Evolutionary conservation across 2,329 filamentous ascomycete genomes (phyloP), one percentile per base, ranked within the genome.

Genomic region (Didymella keratinophila): DNA sequence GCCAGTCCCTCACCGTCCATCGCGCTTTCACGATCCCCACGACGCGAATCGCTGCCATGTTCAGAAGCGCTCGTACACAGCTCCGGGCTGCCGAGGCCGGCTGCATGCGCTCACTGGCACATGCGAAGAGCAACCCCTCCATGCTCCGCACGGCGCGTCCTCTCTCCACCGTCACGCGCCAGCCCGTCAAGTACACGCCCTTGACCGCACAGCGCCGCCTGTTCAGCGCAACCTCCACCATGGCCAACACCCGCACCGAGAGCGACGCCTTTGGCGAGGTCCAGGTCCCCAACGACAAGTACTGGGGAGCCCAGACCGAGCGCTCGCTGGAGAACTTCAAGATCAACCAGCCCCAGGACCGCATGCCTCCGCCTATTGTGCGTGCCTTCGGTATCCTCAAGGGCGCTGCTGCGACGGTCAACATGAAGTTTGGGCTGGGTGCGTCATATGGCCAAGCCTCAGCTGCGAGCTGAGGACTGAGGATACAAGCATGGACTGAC

Each of bases 291-390:
- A 85, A 86, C 66, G 92, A 97, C 87, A 94, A 90, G 84, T 99
- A 99, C 86, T 99, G 95, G 94, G 95, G 95, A 76, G 94, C 94
- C 61, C 94, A 97, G 85, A 97, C 94, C 53, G 90, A 97, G 86
- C 89, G 94, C 68, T 98, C 94, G 51, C 86, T 98, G 78, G 89
- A 91, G 80, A 99, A 99, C 85, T 99, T 99, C 86, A 90, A 90
- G 79, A 98, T 99, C 87, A 98, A 98, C 83, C 95, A 98, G 85
- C 95, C 95, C 61, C 92, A 97, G 81, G 95, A 99, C 78, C 93
- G 95, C 78, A 98, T 98, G 93, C 95, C 95, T 47, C 89, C 92
- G 66, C 91, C 93, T 44, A 90, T 99, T 70, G 84, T 98, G 74
- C 89, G 88, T 80, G 95, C 95, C 7, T 97, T 99, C 78, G 95